Evolutionary conservation across 495 filamentous ascomycete genomes (phyloP).

Genomic region (Apiosordaria backusii): DNA sequence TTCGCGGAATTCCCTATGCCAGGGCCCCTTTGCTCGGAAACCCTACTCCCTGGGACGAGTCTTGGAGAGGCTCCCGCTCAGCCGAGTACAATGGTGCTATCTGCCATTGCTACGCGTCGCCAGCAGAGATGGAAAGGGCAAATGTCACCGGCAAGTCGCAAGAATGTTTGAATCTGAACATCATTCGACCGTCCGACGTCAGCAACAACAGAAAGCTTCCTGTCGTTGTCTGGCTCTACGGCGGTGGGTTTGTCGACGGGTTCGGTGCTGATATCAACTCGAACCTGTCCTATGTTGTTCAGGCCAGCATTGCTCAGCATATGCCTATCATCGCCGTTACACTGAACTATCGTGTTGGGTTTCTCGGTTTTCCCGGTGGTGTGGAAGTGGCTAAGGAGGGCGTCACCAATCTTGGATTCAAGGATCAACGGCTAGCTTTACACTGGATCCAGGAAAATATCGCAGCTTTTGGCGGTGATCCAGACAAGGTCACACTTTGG

Average conservation of each 20-base stretch:
- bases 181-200: slow-evolving; percentile 33
- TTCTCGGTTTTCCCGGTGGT: slow-evolving; percentile 15
- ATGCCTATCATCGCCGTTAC: slow-evolving; percentile 35
- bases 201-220: slow-evolving; percentile 31
- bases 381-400: slow-evolving; percentile 7
- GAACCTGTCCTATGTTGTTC: slow-evolving; percentile 17
- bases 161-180: slow-evolving; percentile 43
- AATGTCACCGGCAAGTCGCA: slow-evolving; percentile 14
- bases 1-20: slow-evolving; percentile 41
- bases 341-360: slow-evolving; percentile 32
- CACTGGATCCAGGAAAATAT: slow-evolving; percentile 46
- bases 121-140: slow-evolving; percentile 29
- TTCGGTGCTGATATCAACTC: slow-evolving; percentile 9
- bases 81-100: slow-evolving; percentile 33
- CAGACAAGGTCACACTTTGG: slow-evolving; percentile 31
- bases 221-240: slow-evolving; percentile 41
- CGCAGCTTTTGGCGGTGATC: slow-evolving; percentile 45
- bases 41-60: slow-evolving; percentile 35
- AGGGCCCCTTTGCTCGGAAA: slow-evolving; percentile 38
- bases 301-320: slow-evolving; percentile 28
- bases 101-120: slow-evolving; percentile 32
- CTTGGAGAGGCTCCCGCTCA: slow-evolving; percentile 34
- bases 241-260: slow-evolving; percentile 36
- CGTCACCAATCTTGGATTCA: slow-evolving; percentile 28
- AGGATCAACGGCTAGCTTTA: slow-evolving; percentile 27